phyloP scores from a whole-genome alignment of 2,329 filamentous ascomycete genomes.

The Ophiostoma quercus region DNA sequence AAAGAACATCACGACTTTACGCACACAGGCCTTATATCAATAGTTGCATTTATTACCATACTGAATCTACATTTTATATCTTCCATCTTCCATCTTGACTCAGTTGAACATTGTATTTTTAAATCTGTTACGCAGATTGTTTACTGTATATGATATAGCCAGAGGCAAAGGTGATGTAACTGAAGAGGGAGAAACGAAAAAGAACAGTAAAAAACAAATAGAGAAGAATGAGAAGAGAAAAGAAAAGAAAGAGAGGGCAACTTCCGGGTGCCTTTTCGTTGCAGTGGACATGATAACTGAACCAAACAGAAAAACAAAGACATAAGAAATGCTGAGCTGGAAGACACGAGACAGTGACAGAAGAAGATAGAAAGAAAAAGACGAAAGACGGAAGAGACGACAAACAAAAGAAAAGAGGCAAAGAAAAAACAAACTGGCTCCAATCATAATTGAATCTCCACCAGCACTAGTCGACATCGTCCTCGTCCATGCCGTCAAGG shows the following conservation, averaged over 20 bases:
- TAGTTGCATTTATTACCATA: neutral
- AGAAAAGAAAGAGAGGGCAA: neutral
- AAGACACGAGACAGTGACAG: neutral
- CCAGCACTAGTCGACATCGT: slow-evolving; percentile 38
- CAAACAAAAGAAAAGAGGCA: neutral
- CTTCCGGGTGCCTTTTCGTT: neutral
- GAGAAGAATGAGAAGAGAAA: neutral
- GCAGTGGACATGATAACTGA: neutral
- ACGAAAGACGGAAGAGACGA: neutral
- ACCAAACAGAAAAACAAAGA: slow-evolving; percentile 18
- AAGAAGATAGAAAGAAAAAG: neutral
- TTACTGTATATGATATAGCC: neutral
- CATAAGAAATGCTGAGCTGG: slow-evolving; percentile 17
- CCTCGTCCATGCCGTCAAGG: slow-evolving; percentile 56
- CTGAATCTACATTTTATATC: neutral
- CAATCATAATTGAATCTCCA: neutral
- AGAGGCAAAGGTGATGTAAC: neutral
- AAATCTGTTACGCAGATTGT: neutral
- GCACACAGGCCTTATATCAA: neutral
- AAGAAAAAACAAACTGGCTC: neutral
- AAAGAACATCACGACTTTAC: slow-evolving; percentile 5
- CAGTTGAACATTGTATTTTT: neutral
- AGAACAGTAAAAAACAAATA: neutral
- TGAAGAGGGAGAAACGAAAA: neutral
- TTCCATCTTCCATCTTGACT: neutral